phyloP scores from a whole-genome alignment of 2,329 filamentous ascomycete species.

The Raffaelea albimanens region DNA sequence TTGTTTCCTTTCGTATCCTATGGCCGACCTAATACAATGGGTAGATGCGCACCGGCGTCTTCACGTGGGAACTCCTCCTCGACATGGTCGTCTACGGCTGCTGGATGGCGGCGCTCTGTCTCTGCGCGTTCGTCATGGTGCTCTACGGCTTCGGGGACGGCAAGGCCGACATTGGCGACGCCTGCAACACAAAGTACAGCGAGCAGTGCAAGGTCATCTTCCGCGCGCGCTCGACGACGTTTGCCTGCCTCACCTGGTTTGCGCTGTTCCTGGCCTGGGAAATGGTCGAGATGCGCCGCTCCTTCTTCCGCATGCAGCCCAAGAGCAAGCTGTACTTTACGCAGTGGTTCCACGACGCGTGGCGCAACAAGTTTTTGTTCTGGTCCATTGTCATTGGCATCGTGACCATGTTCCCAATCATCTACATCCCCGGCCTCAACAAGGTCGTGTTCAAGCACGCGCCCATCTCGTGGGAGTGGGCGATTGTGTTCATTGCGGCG shows the following conservation, averaged over 20 bases:
- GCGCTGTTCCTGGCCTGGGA: constrained; percentile 63
- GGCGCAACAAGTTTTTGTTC: constrained; percentile 55
- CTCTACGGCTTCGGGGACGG: constrained; percentile 31
- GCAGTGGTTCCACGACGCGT: constrained; percentile 50
- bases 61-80: constrained; percentile 47
- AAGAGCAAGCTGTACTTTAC: constrained; percentile 33
- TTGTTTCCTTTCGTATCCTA: no score
- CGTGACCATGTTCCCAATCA: constrained; percentile 23
- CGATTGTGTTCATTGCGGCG: constrained; percentile 53
- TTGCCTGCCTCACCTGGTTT: constrained; percentile 57
- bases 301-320: constrained; percentile 57
- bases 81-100: constrained; percentile 50
- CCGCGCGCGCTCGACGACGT: constrained; percentile 56
- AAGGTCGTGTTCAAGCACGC: constrained; percentile 39
- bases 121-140: constrained; percentile 4
- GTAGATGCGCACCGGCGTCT: constrained; percentile 39
- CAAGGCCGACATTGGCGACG: constrained; percentile 30
- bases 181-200: constrained; percentile 44
- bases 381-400: constrained; percentile 33
- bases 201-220: constrained; percentile 45
- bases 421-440: constrained; percentile 42
- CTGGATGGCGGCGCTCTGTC: constrained; percentile 9
- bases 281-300: constrained; percentile 52
- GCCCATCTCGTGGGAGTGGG: constrained; percentile 60
- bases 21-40: no score